phyloP scores from a whole-genome alignment of 2,329 filamentous ascomycete genomes.

The Neodidymelliopsis sp. region DNA sequence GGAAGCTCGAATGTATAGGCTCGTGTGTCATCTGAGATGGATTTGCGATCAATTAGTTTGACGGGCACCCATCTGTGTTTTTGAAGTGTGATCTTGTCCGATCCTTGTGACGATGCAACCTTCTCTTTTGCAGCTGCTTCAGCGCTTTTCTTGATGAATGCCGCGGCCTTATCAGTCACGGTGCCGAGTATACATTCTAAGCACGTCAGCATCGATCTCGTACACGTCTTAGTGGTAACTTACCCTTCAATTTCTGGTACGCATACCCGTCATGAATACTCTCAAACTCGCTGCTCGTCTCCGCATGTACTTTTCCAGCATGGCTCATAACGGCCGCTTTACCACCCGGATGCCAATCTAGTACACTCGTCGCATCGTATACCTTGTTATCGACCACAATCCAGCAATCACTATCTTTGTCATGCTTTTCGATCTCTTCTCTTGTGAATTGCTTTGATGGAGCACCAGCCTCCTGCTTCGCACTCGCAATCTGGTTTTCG shows the following conservation, averaged over 20 bases:
- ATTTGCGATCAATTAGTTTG: constrained; percentile 49
- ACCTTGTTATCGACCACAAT: constrained; percentile 70
- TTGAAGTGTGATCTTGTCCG: constrained; percentile 49
- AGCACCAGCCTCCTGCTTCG: constrained; percentile 54
- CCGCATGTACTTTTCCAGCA: constrained; percentile 58
- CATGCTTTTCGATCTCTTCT: constrained; percentile 59
- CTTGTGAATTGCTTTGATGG: constrained; percentile 62
- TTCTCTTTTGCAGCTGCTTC: constrained; percentile 52
- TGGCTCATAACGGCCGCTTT: constrained; percentile 58
- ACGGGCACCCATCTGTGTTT: constrained; percentile 59
- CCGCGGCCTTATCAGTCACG: constrained; percentile 58
- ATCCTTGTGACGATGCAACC: constrained; percentile 33
- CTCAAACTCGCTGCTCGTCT: constrained; percentile 59
- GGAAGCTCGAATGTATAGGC: constrained; percentile 59
- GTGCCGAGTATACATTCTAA: constrained; percentile 59
- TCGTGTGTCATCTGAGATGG: constrained; percentile 55
- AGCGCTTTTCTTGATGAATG: constrained; percentile 56
- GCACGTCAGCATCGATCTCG: background rate
- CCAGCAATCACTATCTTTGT: constrained; percentile 56
- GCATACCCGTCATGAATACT: constrained; percentile 62
- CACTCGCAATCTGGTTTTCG: constrained; percentile 55
- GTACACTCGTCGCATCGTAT: constrained; percentile 69
- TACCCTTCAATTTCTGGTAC: constrained; percentile 56
- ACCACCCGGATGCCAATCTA: constrained; percentile 66
- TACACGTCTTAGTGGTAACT: constrained; percentile 24